phyloP scores from a whole-genome alignment of 2,329 filamentous ascomycete genomes.

The Talaromyces sp. region DNA sequence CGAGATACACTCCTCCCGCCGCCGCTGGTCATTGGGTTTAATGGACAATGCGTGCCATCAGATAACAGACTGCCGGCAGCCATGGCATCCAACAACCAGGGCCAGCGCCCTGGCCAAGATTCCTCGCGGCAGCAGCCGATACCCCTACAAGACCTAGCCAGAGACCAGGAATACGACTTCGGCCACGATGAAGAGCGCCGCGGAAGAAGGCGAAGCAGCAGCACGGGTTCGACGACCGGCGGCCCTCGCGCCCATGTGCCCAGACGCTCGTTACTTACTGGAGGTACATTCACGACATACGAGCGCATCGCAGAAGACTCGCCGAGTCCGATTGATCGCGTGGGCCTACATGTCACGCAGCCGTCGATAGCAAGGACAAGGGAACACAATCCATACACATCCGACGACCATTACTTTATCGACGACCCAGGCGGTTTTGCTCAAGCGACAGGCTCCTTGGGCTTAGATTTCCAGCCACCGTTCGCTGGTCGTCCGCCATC shows the following conservation, averaged over 20 bases:
- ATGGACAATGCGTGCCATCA: slow-evolving; percentile 36
- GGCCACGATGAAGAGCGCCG: slow-evolving; percentile 23
- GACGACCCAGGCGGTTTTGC: slow-evolving; percentile 37
- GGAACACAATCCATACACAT: slow-evolving; percentile 16
- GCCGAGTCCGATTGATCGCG: slow-evolving; percentile 38
- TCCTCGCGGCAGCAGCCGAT: slow-evolving; percentile 51
- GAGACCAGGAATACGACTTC: slow-evolving; percentile 25
- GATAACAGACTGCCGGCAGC: slow-evolving; percentile 31
- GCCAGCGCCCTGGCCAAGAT: slow-evolving; percentile 18
- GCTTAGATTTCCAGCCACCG: slow-evolving; percentile 34
- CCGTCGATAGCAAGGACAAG: slow-evolving; percentile 18
- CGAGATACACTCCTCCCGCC: neutral
- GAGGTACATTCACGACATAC: slow-evolving; percentile 44
- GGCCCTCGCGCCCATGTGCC: slow-evolving; percentile 32
- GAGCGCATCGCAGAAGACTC: slow-evolving; percentile 50
- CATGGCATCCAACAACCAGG: slow-evolving; percentile 36
- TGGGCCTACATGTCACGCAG: slow-evolving; percentile 18
- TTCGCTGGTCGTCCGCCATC: slow-evolving; percentile 12
- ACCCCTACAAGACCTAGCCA: slow-evolving; percentile 61
- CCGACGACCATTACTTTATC: slow-evolving; percentile 18
- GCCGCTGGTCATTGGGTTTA: slow-evolving; percentile 8
- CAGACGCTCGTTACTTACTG: slow-evolving; percentile 35
- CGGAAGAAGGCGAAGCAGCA: slow-evolving; percentile 23
- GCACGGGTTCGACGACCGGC: slow-evolving; percentile 32
- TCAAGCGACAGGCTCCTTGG: slow-evolving; percentile 37